Conservation (phyloP, 805 yeast species). For the Torulaspora indica region DNA sequence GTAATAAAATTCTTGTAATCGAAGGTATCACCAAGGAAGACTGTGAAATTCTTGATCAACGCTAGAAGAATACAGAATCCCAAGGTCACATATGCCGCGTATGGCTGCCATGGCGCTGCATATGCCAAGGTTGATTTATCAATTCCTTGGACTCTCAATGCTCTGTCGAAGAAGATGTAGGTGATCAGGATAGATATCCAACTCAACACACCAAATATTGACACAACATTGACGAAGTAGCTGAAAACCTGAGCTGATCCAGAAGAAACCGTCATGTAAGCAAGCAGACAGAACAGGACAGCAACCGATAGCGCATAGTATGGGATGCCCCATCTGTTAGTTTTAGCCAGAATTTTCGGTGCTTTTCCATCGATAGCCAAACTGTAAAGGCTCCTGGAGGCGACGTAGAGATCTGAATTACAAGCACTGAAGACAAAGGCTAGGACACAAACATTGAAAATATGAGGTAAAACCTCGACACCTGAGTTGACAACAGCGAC, state of each 20-base stretch:
- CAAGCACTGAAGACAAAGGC: slow-evolving; percentile 77
- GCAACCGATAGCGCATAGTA: slow-evolving; percentile 49
- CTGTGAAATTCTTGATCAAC: slow-evolving; percentile 67
- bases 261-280: slow-evolving; percentile 63
- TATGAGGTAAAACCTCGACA: slow-evolving; percentile 63
- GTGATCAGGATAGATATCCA: slow-evolving; percentile 70
- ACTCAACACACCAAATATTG: slow-evolving; percentile 68
- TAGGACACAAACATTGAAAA: slow-evolving; percentile 73
- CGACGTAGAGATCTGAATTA: slow-evolving; percentile 72
- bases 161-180: slow-evolving; percentile 60
- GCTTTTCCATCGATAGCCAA: slow-evolving; percentile 71
- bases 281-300: slow-evolving; percentile 54
- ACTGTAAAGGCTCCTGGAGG: slow-evolving; percentile 70
- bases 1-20: slow-evolving; percentile 66
- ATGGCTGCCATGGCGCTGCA: slow-evolving; percentile 65
- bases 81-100: slow-evolving; percentile 57
- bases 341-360: slow-evolving; percentile 59
- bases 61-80: slow-evolving; percentile 50
- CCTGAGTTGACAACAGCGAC: slow-evolving; percentile 65
- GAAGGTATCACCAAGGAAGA: slow-evolving; percentile 57
- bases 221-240: slow-evolving; percentile 70
- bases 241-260: slow-evolving; percentile 54
- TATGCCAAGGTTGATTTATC: slow-evolving; percentile 53
- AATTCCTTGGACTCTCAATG: slow-evolving; percentile 63
- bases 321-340: slow-evolving; percentile 71